Evolutionary conservation across 345 rosid genomes (phyloP), one percentile per base, ranked within the genome.

Genomic region (Nasturtium officinale): DNA sequence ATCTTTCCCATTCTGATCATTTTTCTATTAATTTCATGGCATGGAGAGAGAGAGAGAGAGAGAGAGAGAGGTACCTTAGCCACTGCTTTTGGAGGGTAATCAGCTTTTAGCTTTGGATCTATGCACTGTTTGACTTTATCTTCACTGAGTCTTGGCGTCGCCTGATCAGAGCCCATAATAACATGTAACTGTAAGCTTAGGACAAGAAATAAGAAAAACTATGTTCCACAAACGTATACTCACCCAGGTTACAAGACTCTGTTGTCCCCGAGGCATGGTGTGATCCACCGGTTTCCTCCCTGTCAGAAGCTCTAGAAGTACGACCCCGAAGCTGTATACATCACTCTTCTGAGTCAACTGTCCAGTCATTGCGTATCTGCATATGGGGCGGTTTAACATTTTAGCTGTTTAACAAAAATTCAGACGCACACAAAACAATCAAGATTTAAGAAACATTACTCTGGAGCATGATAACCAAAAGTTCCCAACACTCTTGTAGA

Each of bases 101-200:
- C 96, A n/a, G 91, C 89, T 71, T 87, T 88, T 62, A 94, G 87
- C 87, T 90, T 94, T 59, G 97, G 98, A 85, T 94, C 98, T 12
- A 94, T 96, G 75, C 98, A 94, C 61, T 94, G 96, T 68, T 88
- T 94, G 28, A 94, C 98, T 71, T 94, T 94, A 87, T 91, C 98
- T 77, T 94, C 98, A 48, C 98, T 94, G 65, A 94, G 83, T 74
- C 98, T 89, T 54, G 98, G 98, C 61, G 98, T 94, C 35, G 98
- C 98, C 98, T 94, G 65, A 69, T 58, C 46, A 72, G 29, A 72
- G 56, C 46, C 55, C 25, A 23, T 23, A 53, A 20, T 29, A 50
- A 43, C 65, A 73, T 45, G 6, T 3, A 10, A 5, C 11, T 6
- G 47, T 78, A 72, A 66, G 71, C n/a, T 21, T 33, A 21, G 12